Evolutionary conservation across 805 yeast species (phyloP).

Genomic region (Suhomyces prunicola): DNA sequence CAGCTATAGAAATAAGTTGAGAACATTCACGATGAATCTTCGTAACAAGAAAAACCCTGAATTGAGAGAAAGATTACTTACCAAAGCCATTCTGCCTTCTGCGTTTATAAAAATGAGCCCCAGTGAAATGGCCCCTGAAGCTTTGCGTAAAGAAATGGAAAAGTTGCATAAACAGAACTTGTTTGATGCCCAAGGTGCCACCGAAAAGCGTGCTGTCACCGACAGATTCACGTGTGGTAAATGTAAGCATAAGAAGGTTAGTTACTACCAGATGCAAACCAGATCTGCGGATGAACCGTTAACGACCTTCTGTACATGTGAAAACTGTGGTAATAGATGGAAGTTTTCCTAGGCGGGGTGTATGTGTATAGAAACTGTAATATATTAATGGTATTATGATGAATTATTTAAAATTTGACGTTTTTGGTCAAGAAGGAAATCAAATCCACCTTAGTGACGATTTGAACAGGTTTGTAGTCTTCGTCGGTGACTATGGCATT

Average conservation of each 20-base stretch:
- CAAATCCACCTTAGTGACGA: conserved; percentile 85
- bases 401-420: conserved; percentile 10
- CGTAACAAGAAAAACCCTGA: conserved; percentile 89
- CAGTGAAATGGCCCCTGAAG: conserved; percentile 94
- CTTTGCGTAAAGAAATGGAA: conserved; percentile 79
- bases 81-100: conserved; percentile 63
- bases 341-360: conserved; percentile 65
- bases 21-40: conserved; percentile 83
- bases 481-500: conserved; percentile 78
- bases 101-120: conserved; percentile 78
- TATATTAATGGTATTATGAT: not conserved
- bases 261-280: conserved; percentile 96
- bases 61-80: conserved; percentile 63
- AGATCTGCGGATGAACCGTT: conserved; percentile 98
- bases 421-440: conserved; percentile 50
- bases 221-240: conserved; percentile 97
- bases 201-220: conserved; percentile 91
- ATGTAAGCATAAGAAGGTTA: conserved; percentile 95
- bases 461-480: conserved; percentile 70
- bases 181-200: conserved; percentile 97
- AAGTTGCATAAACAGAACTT: conserved; percentile 83
- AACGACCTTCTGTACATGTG: conserved; percentile 97
- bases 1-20: conserved; percentile 74
- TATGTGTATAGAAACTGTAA: conserved; percentile 2
- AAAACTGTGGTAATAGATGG: conserved; percentile 97